These are phyloP conservation scores for Dioszegia hungarica DNA, from an alignment of 768 basidiomycete species.

Conservation along the genomic window DNA sequence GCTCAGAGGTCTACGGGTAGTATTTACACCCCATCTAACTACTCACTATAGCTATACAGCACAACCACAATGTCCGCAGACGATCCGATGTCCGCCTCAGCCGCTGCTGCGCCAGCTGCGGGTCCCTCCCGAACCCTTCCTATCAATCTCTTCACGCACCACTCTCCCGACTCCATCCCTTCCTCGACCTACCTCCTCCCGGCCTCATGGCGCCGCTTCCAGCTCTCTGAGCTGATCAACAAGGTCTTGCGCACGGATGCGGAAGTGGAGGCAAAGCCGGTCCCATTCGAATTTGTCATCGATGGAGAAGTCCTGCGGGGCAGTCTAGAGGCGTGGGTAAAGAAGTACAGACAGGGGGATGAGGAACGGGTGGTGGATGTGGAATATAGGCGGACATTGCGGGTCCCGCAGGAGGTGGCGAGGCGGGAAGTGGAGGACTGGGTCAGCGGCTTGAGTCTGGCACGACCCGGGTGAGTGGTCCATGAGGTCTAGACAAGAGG, in stretches of 20 bases:
- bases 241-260: constrained; percentile 67
- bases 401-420: constrained; percentile 77
- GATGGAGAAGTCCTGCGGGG: constrained; percentile 72
- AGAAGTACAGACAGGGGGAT: constrained; percentile 39
- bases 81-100: constrained; percentile 11
- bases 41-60: neutral
- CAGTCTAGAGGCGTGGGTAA: constrained; percentile 67
- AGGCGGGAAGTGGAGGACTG: constrained; percentile 85
- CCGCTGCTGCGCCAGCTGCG: neutral
- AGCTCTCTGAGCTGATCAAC: constrained; percentile 94
- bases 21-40: neutral
- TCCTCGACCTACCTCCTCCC: constrained; percentile 91
- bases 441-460: constrained; percentile 62
- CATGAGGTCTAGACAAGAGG: neutral
- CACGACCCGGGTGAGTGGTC: constrained; percentile 40
- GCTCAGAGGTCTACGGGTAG: no score
- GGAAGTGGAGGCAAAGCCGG: constrained; percentile 52
- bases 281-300: constrained; percentile 91
- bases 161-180: constrained; percentile 68
- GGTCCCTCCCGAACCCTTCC: constrained; percentile 29
- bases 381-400: constrained; percentile 82
- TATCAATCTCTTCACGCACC: constrained; percentile 62
- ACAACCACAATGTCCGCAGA: neutral
- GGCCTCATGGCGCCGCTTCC: constrained; percentile 82
- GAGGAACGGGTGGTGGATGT: constrained; percentile 72